Base-by-base conservation (phyloP, 78 protist species). In the Paratrimastix pyriformis region DNA sequence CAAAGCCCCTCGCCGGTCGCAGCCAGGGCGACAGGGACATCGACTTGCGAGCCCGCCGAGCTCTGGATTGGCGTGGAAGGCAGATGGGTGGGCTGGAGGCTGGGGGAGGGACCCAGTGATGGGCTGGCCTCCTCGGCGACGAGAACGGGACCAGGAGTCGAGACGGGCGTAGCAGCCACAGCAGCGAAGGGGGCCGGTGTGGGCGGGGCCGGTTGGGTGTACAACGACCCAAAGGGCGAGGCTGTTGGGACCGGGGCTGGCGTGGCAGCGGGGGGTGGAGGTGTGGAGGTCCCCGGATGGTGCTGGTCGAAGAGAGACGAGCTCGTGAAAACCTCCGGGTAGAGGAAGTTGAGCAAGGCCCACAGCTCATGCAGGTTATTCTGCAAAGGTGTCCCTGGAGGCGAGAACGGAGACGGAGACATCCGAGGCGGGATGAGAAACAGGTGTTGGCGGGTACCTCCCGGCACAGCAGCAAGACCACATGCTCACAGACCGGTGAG, bases 351-450 rank as follows among this genome's bases (percentile, higher is more conserved):
- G 52, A 77, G 75, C 37, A 77, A 48, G 13, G 74, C 3, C 81
- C 81, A 77, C 40, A 77, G 62, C 55, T 77, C 81, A 45, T 52
- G 72, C 52, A 65, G 33, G 81, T 77, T 77, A 38, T 77, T 77
- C 68, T 77, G 81, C 42, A 66, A 24, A 30, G 81, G 60, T 5
- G 60, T 71, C 32, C 75, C 60, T 45, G 13, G 32, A 9, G 50
- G 50, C 9, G 13, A 26, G 26, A 9, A 9, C 30, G 3, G 75
- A 50, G 38, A 15, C 32, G 62, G 30, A 55, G 30, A 55, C 62
- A 55, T 55, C 7, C 29, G 29, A 11, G 21, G 62, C 30, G 62
- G n/a, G 37, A n/a, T 4, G 62, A 5, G n/a, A 9, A 5, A n/a
- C 7, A 5, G 7, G 21, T 55, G 62, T 55, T n/a, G 37, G n/a